Evolutionary conservation across 2,329 filamentous ascomycete species (phyloP), one percentile per base, ranked within the genome.

Genomic region (Cordyceps militaris): DNA sequence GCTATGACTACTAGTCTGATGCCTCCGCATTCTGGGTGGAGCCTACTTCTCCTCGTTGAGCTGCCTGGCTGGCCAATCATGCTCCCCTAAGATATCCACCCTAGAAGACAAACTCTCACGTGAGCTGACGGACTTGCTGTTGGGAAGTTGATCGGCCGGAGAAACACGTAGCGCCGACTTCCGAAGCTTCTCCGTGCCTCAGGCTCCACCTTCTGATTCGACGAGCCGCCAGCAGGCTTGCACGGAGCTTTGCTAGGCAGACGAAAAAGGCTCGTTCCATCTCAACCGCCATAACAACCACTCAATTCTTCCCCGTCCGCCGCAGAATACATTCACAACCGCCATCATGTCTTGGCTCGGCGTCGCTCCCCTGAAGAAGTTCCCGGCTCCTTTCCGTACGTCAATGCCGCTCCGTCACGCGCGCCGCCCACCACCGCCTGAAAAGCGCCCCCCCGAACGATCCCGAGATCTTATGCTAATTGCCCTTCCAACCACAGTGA

Each of bases 371-470:
- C 71, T 84, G 70, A 92, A 91, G 83, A 92, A 91, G 81, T 93
- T 90, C 79, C 85, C 86, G 69, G 81, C 84, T 71, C 87, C 87
- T 67, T 77, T 92, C 74, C 79, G 89, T 93, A 83, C 70, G 88
- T 86, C 71, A 74, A 78, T 75, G 67, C 65, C 58, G 57, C 59
- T 47, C 46, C 61, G 57, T 48, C 53, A 38, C 26, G 32, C 34
- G 54, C 32, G 16, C 34, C 21, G 34, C 26, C 53, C 24, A 40
- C 44, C 46, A 4, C 26, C 34, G 14, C 44, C 24, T 46, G 26
- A 26, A 6, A 14, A 4, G 13, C 14, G 16, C 10, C 16, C 55
- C 26, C 56, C 46, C 48, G 36, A 54, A 54, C 36, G 14, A 49
- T 52, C 26, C 53, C 49, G 51, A 59, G 40, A 43, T 34, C 30